Percentiles rank a stretch among this genome's conserved stretches.
phyloP scores from a whole-genome alignment of 768 basidiomycete genomes.

The Termitomyces eurrhizus region DNA sequence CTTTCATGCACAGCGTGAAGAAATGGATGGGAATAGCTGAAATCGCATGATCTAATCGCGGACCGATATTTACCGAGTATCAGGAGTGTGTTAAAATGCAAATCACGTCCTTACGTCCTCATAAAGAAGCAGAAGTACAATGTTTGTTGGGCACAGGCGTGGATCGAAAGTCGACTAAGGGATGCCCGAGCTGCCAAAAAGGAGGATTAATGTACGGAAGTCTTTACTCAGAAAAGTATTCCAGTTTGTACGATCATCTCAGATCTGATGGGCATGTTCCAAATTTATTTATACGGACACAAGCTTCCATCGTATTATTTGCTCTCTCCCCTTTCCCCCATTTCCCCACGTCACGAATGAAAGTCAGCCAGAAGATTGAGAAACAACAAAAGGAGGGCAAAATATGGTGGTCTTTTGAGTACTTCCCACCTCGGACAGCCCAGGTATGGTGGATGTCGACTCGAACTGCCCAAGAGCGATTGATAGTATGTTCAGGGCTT shows the following conservation, averaged over 20 bases:
- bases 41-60: constrained; percentile 2
- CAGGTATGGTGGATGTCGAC: constrained; percentile 52
- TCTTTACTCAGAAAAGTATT: neutral
- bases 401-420: constrained; percentile 98
- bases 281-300: constrained; percentile 15
- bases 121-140: neutral
- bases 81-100: neutral
- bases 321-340: constrained; percentile 7
- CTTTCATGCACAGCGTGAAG: neutral
- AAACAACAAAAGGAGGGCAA: constrained; percentile 82
- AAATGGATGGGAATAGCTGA: neutral
- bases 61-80: constrained; percentile 6
- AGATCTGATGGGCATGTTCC: constrained; percentile 19
- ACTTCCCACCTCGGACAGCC: constrained; percentile 93
- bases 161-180: neutral
- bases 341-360: constrained; percentile 51
- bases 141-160: neutral
- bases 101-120: neutral
- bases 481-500: constrained; percentile 52
- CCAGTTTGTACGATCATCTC: constrained; percentile 1
- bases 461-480: neutral
- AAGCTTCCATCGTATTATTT: constrained; percentile 8
- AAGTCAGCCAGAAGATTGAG: constrained; percentile 91
- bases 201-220: neutral
- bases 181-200: constrained; percentile 3